These are phyloP conservation scores for Alternaria brassicae DNA, from an alignment of 2,329 filamentous ascomycete species.

Conservation along the genomic window DNA sequence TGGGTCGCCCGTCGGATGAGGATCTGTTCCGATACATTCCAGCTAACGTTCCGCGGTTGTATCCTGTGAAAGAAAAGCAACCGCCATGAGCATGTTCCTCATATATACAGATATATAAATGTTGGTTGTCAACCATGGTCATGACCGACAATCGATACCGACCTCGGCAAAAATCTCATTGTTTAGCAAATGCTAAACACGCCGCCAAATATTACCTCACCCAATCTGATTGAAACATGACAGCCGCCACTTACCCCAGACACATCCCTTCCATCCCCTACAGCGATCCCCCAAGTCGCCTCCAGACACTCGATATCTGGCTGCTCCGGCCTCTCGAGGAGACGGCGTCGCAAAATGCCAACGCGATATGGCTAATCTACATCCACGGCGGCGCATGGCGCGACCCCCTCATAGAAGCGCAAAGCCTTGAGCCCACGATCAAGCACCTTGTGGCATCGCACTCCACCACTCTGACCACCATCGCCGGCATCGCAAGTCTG, in stretches of 20 bases:
- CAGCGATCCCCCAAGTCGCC: conserved; percentile 30
- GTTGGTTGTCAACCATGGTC: neutral
- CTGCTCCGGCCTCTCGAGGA: conserved; percentile 46
- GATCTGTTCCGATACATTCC: neutral
- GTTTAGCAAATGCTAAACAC: conserved; percentile 1
- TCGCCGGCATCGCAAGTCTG: conserved; percentile 69
- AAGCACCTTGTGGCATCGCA: conserved; percentile 41
- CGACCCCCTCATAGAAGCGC: conserved; percentile 53
- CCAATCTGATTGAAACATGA: conserved; percentile 24
- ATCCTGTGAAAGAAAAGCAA: neutral
- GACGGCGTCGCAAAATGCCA: conserved; percentile 1
- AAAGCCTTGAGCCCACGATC: conserved; percentile 47
- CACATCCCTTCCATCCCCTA: conserved; percentile 38
- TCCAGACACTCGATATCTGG: conserved; percentile 55
- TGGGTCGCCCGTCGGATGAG: neutral
- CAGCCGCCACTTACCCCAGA: conserved; percentile 21
- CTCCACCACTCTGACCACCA: conserved; percentile 20
- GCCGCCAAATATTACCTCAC: conserved; percentile 23
- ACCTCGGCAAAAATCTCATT: neutral
- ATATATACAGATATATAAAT: neutral
- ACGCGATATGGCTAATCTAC: conserved; percentile 51
- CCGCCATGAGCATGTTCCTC: neutral
- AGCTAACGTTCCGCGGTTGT: neutral
- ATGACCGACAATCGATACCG: neutral
- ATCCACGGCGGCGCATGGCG: conserved; percentile 61